A percentile compares a stretch with the other conserved stretches of the same genome.
Conservation (phyloP, 1,139 yeast species). For the Yamadazyma trypodendri region DNA sequence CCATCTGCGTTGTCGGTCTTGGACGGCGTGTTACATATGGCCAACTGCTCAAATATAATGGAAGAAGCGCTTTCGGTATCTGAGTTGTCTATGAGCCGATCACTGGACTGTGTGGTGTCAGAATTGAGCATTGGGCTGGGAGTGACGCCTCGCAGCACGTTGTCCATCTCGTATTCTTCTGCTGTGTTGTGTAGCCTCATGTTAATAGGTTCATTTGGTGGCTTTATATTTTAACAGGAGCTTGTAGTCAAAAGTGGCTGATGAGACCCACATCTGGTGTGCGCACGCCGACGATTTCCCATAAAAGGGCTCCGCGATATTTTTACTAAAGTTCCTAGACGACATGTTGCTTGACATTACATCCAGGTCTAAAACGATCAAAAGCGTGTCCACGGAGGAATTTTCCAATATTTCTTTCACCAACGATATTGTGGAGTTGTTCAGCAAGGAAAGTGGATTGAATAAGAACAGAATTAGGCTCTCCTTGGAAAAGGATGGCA, state of each 20-base stretch:
- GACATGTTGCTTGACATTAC: slow-evolving; percentile 28
- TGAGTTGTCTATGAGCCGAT: background rate
- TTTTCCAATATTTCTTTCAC: slow-evolving; percentile 30
- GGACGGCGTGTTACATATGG: slow-evolving; percentile 3
- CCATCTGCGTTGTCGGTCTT: slow-evolving; percentile 1
- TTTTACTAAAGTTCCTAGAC: background rate
- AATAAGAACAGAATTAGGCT: slow-evolving; percentile 32
- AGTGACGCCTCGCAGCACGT: slow-evolving; percentile 8
- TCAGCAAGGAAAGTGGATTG: slow-evolving; percentile 44
- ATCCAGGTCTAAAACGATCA: slow-evolving; percentile 53
- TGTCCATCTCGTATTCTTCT: slow-evolving; percentile 18
- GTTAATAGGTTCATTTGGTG: background rate
- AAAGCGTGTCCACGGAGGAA: slow-evolving; percentile 36
- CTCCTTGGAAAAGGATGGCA: slow-evolving; percentile 30
- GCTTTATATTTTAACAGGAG: background rate
- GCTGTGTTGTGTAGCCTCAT: background rate
- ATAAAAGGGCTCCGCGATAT: no score
- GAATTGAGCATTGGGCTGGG: background rate
- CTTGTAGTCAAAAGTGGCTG: background rate
- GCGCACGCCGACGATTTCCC: background rate
- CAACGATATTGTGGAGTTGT: slow-evolving; percentile 31
- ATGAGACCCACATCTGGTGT: background rate
- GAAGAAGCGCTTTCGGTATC: slow-evolving; percentile 24
- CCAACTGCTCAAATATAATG: slow-evolving; percentile 25
- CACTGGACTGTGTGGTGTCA: background rate